Evolutionary conservation across 2,329 filamentous ascomycete genomes (phyloP).

Genomic region (Sarocladium strictum): DNA sequence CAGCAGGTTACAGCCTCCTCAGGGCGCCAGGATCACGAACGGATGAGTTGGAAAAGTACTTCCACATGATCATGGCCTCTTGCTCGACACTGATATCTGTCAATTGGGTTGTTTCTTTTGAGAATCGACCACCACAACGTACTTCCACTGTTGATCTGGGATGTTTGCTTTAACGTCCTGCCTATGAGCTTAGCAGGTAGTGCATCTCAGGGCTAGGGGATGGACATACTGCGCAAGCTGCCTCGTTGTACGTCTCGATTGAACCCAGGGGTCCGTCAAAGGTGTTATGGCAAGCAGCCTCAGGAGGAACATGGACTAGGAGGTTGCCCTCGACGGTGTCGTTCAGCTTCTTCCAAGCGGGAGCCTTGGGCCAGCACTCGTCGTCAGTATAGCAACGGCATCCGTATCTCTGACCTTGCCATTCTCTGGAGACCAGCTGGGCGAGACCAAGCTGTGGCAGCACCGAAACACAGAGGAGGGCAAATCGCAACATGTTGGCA

Average conservation of each 20-base stretch:
- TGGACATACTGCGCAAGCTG: conserved; percentile 21
- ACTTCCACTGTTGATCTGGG: conserved; percentile 29
- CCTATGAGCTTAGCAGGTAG: conserved; percentile 12
- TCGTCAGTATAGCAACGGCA: conserved; percentile 27
- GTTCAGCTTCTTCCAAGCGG: conserved; percentile 25
- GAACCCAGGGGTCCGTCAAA: conserved; percentile 31
- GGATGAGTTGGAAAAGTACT: conserved; percentile 33
- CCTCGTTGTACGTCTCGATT: conserved; percentile 29
- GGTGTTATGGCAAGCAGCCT: conserved; percentile 28
- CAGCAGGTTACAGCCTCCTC: not conserved
- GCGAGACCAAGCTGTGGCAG: not conserved
- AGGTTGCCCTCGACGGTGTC: conserved; percentile 29
- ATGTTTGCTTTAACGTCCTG: conserved; percentile 22
- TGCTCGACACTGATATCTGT: conserved; percentile 18
- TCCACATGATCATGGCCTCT: conserved; percentile 29
- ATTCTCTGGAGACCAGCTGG: conserved; percentile 9
- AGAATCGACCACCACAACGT: conserved; percentile 16
- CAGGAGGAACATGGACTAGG: conserved; percentile 22
- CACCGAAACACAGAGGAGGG: not conserved
- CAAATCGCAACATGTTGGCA: conserved; percentile 1
- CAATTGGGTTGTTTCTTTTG: not conserved
- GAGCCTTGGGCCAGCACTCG: conserved; percentile 23
- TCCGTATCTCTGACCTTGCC: conserved; percentile 22
- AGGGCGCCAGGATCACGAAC: not conserved
- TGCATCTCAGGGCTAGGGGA: not conserved